Conservation (phyloP, 2,329 filamentous ascomycete species). For the Cladorrhinum sp. region DNA sequence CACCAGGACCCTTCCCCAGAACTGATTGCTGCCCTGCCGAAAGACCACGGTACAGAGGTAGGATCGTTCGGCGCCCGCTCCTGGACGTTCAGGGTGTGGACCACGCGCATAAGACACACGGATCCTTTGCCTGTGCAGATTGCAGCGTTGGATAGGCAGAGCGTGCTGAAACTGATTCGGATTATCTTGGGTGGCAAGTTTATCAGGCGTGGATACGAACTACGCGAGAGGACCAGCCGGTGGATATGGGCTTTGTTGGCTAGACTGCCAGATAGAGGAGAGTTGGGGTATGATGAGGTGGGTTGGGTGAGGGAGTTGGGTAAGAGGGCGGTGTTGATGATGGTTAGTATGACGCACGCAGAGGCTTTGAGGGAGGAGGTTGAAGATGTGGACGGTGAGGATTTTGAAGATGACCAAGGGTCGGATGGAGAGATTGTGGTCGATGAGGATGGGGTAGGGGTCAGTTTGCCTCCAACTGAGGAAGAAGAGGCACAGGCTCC, state of each 20-base stretch:
- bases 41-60: conserved; percentile 54
- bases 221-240: conserved; percentile 66
- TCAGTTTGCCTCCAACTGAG: background rate
- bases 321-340: conserved; percentile 66
- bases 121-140: conserved; percentile 60
- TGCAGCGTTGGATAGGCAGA: conserved; percentile 63
- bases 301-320: conserved; percentile 75
- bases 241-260: conserved; percentile 87
- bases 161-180: conserved; percentile 63
- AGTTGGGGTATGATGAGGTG: conserved; percentile 72
- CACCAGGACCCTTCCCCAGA: conserved; percentile 51
- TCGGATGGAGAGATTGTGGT: conserved; percentile 30
- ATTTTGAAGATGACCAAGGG: conserved; percentile 23
- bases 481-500: conserved; percentile 16
- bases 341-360: conserved; percentile 53
- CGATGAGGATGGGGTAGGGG: conserved; percentile 15
- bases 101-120: conserved; percentile 46
- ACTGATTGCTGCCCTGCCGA: conserved; percentile 51
- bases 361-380: conserved; percentile 43
- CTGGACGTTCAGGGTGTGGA: conserved; percentile 51
- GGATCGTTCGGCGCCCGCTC: conserved; percentile 51
- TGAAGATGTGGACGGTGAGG: conserved; percentile 33
- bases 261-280: conserved; percentile 68
- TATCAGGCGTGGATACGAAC: conserved; percentile 55
- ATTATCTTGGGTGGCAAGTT: conserved; percentile 65